Evolutionary conservation across 306 rosid species (phyloP).

Genomic region (Fragaria vesca): DNA sequence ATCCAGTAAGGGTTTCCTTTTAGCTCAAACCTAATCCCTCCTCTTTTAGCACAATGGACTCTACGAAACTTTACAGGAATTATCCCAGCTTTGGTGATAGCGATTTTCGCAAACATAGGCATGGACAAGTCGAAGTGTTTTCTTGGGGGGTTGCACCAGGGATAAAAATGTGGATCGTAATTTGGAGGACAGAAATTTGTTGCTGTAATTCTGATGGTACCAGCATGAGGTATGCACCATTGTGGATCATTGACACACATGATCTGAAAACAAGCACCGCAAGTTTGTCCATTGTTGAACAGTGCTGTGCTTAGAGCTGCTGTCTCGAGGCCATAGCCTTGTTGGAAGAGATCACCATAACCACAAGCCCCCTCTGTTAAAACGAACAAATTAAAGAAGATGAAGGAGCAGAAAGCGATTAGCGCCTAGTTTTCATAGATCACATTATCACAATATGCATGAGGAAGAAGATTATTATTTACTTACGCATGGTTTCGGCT

Average conservation of each 20-base stretch:
- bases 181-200: slow-evolving; percentile 77
- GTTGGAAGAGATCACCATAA: slow-evolving; percentile 52
- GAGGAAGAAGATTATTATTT: neutral
- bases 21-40: slow-evolving; percentile 52
- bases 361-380: slow-evolving; percentile 75
- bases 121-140: slow-evolving; percentile 61
- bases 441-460: too few species aligned
- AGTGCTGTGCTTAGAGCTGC: slow-evolving; percentile 62
- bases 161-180: slow-evolving; percentile 11
- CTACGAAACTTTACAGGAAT: slow-evolving; percentile 47
- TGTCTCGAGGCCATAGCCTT: slow-evolving; percentile 67
- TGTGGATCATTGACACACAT: slow-evolving; percentile 40
- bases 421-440: too few species aligned
- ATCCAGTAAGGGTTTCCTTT: slow-evolving; percentile 49
- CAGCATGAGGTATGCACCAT: slow-evolving; percentile 45
- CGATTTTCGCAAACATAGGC: slow-evolving; percentile 55
- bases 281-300: slow-evolving; percentile 47
- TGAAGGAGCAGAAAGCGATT: too few species aligned
- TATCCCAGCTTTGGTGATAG: slow-evolving; percentile 43
- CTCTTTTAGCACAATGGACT: slow-evolving; percentile 24
- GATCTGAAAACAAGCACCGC: slow-evolving; percentile 63
- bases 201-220: slow-evolving; percentile 42
- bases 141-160: slow-evolving; percentile 74
- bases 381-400: neutral
- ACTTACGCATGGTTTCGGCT: slow-evolving; percentile 75